A percentile compares a stretch with the other conserved stretches of the same genome.
phyloP scores from a whole-genome alignment of 2,329 filamentous ascomycete species.

The Monosporascus sp. region DNA sequence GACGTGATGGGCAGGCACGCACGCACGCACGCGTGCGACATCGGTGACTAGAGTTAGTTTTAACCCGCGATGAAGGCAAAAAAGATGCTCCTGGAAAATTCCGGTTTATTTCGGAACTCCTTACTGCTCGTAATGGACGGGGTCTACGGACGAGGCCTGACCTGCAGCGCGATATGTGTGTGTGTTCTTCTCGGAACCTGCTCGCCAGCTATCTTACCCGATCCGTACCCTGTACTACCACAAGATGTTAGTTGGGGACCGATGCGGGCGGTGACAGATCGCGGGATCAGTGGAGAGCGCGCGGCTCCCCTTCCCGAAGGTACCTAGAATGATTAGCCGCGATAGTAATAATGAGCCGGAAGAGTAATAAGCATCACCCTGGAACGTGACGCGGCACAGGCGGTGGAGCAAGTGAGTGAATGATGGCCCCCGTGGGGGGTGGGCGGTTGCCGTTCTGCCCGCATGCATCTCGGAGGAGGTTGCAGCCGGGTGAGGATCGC shows the following conservation, averaged over 20 bases:
- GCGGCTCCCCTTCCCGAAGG: not conserved
- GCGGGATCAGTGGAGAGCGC: not conserved
- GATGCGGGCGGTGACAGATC: not conserved
- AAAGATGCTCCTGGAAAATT: not conserved
- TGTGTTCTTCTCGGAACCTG: not conserved
- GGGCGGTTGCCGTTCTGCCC: not conserved
- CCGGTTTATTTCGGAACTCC: not conserved
- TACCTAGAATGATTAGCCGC: not conserved
- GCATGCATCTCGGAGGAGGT: not conserved
- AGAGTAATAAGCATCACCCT: not conserved
- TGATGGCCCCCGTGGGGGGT: not conserved
- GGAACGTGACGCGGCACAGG: not conserved
- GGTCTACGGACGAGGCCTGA: not conserved
- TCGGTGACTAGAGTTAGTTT: no score
- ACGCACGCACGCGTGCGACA: no score
- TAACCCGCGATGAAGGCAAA: not conserved
- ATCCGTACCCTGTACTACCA: not conserved
- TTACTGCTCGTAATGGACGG: not conserved
- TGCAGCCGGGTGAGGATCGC: not conserved
- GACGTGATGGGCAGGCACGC: no score
- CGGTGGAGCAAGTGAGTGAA: not conserved
- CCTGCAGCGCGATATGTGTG: not conserved
- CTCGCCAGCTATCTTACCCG: not conserved
- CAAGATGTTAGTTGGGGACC: not conserved
- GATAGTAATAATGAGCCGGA: not conserved